Evolutionary conservation across 148 eudicot genomes (phyloP).

Genomic region (Chenopodium album): DNA sequence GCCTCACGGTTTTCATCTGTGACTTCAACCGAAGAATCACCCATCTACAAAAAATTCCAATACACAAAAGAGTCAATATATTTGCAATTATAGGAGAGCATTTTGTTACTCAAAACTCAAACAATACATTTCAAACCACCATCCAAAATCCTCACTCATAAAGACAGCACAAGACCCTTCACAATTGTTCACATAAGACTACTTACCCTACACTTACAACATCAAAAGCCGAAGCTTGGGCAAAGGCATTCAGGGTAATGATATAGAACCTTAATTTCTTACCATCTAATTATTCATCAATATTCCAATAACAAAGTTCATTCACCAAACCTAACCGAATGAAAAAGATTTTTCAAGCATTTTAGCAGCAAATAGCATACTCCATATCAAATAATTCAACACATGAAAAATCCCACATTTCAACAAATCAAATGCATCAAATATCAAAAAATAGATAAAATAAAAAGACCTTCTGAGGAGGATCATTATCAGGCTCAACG

Average conservation of each 20-base stretch:
- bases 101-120: not conserved
- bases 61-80: not conserved
- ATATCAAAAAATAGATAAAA: not conserved
- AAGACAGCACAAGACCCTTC: not conserved
- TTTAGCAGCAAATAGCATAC: not conserved
- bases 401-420: not conserved
- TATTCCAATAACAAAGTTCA: not conserved
- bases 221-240: not conserved
- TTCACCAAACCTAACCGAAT: not conserved
- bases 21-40: conserved; percentile 78
- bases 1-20: conserved; percentile 80
- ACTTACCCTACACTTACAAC: too few species aligned
- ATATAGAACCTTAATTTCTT: too few species aligned
- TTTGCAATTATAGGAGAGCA: not conserved
- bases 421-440: not conserved
- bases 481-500: conserved; percentile 90
- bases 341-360: not conserved
- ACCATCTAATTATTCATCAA: not conserved
- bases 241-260: not conserved
- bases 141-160: not conserved
- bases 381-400: not conserved
- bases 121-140: not conserved
- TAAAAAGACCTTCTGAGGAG: conserved; percentile 67
- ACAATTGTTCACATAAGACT: not conserved
- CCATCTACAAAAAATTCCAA: conserved; percentile 55